Evolutionary conservation across 2,329 filamentous ascomycete species (phyloP), one percentile per base, ranked within the genome.

Genomic region (Colletotrichum euphorbiae): DNA sequence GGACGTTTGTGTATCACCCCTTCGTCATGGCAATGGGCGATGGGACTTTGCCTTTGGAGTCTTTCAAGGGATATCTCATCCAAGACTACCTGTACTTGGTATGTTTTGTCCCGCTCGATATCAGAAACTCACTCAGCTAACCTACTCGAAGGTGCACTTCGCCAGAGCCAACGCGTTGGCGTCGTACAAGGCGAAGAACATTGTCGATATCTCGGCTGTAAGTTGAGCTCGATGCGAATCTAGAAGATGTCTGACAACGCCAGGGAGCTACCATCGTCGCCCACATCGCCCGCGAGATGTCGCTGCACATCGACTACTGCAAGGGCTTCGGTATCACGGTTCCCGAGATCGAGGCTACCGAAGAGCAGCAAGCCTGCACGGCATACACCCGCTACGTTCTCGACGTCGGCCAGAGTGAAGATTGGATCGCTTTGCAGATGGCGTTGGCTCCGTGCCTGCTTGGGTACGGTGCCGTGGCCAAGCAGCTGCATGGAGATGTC

Each of bases 61-160:
- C 89, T 0, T 98, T 97, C 83, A 96, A 94, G 77, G 87, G 91
- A 43, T 98, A 98, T 76, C 88, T 98, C 63, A 86, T 96, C 9
- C 95, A 98, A 74, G 95, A 98, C 75, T 98, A 98, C 74, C 84
- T 97, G 4, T 98, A 96, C 75, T 81, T 98, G 48, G 92, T 96
- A 74, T 46, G 84, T 75, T 24, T 17, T 11, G 1, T 12, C 17
- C 8, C 0, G 2, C 13, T 19, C 3, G 5, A 28, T 17, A 11
- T 38, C 8, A n/a, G 2, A 24, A 12, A 1, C n/a, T 12, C 28
- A 28, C 7, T 28, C 6, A 33, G 17, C 56, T 70, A 9, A 70
- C 33, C 1, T 42, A 4, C 7, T 5, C 11, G 6, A 31, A 94
- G 91, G 86, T 92, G 52, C 94, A 98, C 75, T 98, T 97, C 79